Conservation (phyloP, 164 flowering plant species). For the Sextonia rubra region DNA sequence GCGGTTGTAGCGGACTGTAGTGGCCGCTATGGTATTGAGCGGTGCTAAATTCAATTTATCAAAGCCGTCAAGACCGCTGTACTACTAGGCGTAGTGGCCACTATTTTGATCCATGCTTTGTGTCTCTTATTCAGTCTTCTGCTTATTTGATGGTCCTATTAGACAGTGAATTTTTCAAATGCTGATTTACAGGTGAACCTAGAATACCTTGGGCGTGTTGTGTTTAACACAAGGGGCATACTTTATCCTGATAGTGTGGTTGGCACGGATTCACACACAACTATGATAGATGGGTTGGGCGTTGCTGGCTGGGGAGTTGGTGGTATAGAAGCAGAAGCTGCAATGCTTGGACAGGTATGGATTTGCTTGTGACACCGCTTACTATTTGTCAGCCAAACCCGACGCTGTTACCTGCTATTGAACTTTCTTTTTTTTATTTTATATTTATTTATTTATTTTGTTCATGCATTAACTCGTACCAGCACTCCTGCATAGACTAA, state of each 20-base stretch:
- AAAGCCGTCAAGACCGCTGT: no score
- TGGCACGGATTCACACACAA: constrained; percentile 96
- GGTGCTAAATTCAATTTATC: no score
- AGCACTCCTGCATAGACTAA: background rate
- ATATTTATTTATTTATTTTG: no score
- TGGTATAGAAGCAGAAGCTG: constrained; percentile 96
- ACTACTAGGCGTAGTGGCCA: no score
- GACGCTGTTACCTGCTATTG: background rate
- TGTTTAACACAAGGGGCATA: constrained; percentile 72
- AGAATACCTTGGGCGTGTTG: constrained; percentile 93
- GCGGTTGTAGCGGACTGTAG: no score
- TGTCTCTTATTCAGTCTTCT: background rate
- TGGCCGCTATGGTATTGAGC: no score
- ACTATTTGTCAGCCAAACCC: background rate
- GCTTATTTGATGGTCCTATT: no score
- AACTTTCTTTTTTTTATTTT: background rate
- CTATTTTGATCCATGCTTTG: no score
- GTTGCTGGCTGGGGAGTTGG: constrained; percentile 99
- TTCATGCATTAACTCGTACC: background rate
- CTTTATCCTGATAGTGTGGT: constrained; percentile 97
- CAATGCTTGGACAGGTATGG: constrained; percentile 95
- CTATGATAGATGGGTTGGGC: constrained; percentile 96
- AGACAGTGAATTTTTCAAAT: background rate
- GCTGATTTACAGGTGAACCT: constrained; percentile 63
- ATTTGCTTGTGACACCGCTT: background rate